Evolutionary conservation across 73 alveolate species (phyloP).

Genomic region (Paramecium octaurelia): DNA sequence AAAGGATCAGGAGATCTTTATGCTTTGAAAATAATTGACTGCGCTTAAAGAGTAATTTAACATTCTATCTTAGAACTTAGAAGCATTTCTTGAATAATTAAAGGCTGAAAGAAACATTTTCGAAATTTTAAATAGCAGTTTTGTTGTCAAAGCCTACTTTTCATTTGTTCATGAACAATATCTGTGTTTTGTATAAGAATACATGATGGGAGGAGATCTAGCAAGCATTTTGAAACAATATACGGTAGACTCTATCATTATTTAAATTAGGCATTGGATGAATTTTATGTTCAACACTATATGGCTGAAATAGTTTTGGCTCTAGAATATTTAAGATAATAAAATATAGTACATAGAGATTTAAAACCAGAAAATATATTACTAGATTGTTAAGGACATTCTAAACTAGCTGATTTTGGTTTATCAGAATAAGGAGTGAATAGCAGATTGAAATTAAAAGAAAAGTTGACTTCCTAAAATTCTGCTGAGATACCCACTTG

Average conservation of each 20-base stretch:
- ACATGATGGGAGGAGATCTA: slow-evolving; percentile 64
- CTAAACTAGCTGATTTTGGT: slow-evolving; percentile 63
- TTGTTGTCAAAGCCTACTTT: slow-evolving; percentile 53
- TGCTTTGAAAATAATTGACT: slow-evolving; percentile 57
- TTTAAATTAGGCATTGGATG: neutral
- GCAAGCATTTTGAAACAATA: slow-evolving; percentile 51
- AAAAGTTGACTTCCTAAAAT: neutral
- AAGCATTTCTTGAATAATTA: neutral
- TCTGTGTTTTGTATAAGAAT: slow-evolving; percentile 67
- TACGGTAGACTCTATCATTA: neutral
- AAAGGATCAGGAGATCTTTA: slow-evolving; percentile 60
- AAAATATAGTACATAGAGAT: slow-evolving; percentile 63
- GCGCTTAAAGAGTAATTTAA: slow-evolving; percentile 31
- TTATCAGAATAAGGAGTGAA: slow-evolving; percentile 53
- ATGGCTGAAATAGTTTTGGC: slow-evolving; percentile 64
- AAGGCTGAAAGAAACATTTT: slow-evolving; percentile 60
- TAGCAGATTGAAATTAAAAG: slow-evolving; percentile 25
- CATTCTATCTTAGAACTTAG: neutral
- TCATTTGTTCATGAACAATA: slow-evolving; percentile 61
- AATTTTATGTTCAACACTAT: slow-evolving; percentile 56
- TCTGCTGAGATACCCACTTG: neutral
- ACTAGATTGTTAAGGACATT: slow-evolving; percentile 58
- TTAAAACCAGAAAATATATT: slow-evolving; percentile 65
- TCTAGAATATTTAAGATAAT: slow-evolving; percentile 1
- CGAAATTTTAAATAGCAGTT: slow-evolving; percentile 23